Evolutionary conservation across 179 eudicot species (phyloP), one percentile per base, ranked within the genome.

Genomic region (Camellia oleifera): DNA sequence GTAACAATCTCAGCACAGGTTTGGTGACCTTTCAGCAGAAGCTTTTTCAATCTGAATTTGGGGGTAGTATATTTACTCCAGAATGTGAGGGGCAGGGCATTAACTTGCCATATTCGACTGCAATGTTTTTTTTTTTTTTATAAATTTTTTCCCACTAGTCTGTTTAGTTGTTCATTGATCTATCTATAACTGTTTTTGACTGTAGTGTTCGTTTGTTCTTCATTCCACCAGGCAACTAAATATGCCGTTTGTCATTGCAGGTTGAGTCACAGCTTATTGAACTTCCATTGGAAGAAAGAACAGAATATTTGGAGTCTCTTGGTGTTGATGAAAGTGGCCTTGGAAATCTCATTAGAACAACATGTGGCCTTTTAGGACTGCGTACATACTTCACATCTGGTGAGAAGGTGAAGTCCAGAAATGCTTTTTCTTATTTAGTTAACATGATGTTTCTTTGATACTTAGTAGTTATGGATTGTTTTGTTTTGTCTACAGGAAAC

Each of bases 1-100:
- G 96, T 94, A 80, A 91, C 97, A 10, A 74, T 96, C 83, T 96
- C 99, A 62, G 99, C 99, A 45, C 98, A 96, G 99, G 99, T 94
- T 26, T 26, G 32, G 4, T 52, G 46, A 46, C 32, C 50, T 63
- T 72, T 45, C 45, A 58, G 44, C 74, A 58, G 57, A 68, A 75
- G n/a, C 68, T 54, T 15, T 71, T 75, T 26, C 52, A 32, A 58
- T 81, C 57, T 68, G 20, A 26, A 48, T 75, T 45, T 46, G 50
- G 17, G 11, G 9, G 32, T 4, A 69, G 57, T 20, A 54, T 75
- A 2, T 44, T 26, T 40, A 26, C 61, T 26, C 32, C 44, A 66
- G 66, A 18, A 64, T 65, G 60, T 48, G 62, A 52, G 67, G 77
- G 5, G 63, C 60, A 14, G 67, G 50, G 20, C 45, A 69, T 76